Percentiles rank a stretch among this genome's conserved stretches.
These are phyloP conservation scores for Globisporangium yorkense DNA, from an alignment of 352 stramenopile species.

Conservation along the genomic window DNA sequence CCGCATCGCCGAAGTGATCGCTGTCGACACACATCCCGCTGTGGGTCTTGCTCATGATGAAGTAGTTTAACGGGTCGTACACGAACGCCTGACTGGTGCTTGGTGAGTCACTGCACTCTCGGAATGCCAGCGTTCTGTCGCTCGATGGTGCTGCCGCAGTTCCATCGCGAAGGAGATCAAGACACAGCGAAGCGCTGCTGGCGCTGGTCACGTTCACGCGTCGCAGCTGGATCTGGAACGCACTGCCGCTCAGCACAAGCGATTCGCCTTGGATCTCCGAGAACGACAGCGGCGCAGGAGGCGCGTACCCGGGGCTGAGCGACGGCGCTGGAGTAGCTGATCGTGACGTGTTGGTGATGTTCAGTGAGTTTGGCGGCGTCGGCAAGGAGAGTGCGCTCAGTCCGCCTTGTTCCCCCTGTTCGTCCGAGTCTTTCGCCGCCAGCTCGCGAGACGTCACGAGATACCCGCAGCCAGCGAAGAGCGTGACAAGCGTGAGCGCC, in stretches of 20 bases:
- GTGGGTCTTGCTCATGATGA: conserved; percentile 5
- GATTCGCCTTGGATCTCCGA: not conserved
- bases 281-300: not conserved
- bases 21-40: conserved; percentile 9
- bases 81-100: conserved; percentile 7
- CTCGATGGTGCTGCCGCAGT: not conserved
- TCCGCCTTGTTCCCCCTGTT: not conserved
- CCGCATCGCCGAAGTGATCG: not conserved
- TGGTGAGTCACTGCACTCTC: not conserved
- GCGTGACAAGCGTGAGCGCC: not conserved
- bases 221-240: conserved; percentile 3
- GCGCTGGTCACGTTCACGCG: not conserved
- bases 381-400: not conserved
- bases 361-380: not conserved
- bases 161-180: not conserved
- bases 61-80: conserved; percentile 9
- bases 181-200: not conserved
- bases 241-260: conserved; percentile 4
- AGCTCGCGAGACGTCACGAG: not conserved
- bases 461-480: conserved; percentile 10
- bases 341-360: not conserved
- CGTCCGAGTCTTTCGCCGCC: not conserved
- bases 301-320: not conserved
- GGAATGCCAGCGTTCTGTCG: not conserved
- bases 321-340: not conserved